Evolutionary conservation across 176 grass and related monocot genomes (phyloP), one percentile per base, ranked within the genome.

Genomic region (Oryza rufipogon): DNA sequence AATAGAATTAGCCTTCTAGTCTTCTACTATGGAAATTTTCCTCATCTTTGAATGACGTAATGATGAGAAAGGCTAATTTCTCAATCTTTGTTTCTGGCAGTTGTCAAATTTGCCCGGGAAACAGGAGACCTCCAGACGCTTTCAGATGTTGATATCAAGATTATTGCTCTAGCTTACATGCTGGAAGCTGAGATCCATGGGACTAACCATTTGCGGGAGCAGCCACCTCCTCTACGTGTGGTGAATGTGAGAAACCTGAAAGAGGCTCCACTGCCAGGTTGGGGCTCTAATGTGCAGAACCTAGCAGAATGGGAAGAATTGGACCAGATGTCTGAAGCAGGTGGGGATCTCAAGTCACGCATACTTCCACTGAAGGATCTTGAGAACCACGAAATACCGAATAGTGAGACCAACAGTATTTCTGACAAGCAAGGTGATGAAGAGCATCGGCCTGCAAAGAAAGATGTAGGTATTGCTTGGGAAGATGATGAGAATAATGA

Each of bases 91-190:
- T 75, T 84, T 23, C n/a, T 75, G 9, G 78, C 90, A 99, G 96
- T 94, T 79, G 80, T 92, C 32, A 99, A 86, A n/a, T 99, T 99
- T 70, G 89, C 96, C 8, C 90, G 88, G 66, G 96, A 99, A 87
- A 99, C 96, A 11, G 96, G 96, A 46, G 96, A 99, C 70, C 86
- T 99, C 19, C 96, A 96, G 44, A 94, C 93, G 2, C 91, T 99
- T 68, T 99, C 96, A 74, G 96, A 96, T 66, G 96, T 99, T 56
- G 96, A 99, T 49, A 95, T 96, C 78, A 99, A 99, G 84, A 75
- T 99, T 11, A 94, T 99, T 65, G 93, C 96, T 83, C 49, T 99
- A 52, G 87, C 96, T 58, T 99, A 99, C 81, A 99, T 96, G 96
- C 78, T 99, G 64, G 96, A 99, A 82, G 79, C 93, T 28, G 89